Percentiles rank a stretch among this genome's conserved stretches.
phyloP scores from a whole-genome alignment of 495 filamentous ascomycete genomes.

The Thermothielavioides terrestris region DNA sequence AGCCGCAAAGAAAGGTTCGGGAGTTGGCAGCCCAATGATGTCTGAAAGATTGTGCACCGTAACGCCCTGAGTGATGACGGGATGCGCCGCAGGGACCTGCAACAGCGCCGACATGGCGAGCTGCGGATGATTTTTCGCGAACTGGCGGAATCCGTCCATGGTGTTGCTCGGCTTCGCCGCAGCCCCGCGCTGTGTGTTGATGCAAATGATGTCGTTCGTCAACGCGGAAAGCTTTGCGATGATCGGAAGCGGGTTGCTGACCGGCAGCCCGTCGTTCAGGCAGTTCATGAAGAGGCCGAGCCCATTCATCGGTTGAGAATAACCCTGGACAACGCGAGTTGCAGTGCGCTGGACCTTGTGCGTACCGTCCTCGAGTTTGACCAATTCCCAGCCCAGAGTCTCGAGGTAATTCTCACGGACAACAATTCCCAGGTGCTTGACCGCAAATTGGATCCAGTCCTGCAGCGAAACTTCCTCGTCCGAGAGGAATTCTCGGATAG shows the following conservation, averaged over 20 bases:
- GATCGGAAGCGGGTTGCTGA: slow-evolving; percentile 14
- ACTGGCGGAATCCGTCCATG: slow-evolving; percentile 3
- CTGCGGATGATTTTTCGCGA: slow-evolving; percentile 5
- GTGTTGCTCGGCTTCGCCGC: neutral
- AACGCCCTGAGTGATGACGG: slow-evolving; percentile 6
- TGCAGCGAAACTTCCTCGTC: slow-evolving; percentile 15
- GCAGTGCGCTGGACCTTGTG: slow-evolving; percentile 13
- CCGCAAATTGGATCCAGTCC: slow-evolving; percentile 18
- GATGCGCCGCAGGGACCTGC: slow-evolving; percentile 1
- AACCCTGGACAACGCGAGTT: neutral
- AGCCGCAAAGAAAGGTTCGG: neutral
- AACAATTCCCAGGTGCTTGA: slow-evolving; percentile 15
- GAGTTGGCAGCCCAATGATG: neutral
- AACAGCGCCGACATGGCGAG: slow-evolving; percentile 11
- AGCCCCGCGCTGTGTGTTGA: slow-evolving; percentile 11
- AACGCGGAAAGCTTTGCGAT: slow-evolving; percentile 16
- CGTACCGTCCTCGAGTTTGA: slow-evolving; percentile 11
- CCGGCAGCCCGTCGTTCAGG: slow-evolving; percentile 16
- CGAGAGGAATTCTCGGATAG: slow-evolving; percentile 15
- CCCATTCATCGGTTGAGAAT: slow-evolving; percentile 18
- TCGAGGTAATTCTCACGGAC: slow-evolving; percentile 17
- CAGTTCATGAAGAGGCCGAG: slow-evolving; percentile 19
- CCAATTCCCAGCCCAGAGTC: slow-evolving; percentile 16
- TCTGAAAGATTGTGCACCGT: neutral
- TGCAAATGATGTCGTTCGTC: slow-evolving; percentile 18